Base-by-base conservation (phyloP, 1,139 yeast genomes). In the Meyerozyma carpophila region DNA sequence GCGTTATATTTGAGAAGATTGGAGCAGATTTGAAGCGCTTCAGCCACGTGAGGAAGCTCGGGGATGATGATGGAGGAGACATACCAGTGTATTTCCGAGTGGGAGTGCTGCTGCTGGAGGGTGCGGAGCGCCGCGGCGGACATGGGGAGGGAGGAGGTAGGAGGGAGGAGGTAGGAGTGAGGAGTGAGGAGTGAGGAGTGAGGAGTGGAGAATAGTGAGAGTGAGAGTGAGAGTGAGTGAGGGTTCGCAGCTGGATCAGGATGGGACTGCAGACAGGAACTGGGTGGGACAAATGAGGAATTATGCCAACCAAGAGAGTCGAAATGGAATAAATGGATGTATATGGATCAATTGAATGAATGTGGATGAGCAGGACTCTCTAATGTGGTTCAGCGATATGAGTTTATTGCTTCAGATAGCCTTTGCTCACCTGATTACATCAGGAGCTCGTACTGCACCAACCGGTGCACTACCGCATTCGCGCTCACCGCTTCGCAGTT, bases 41-140 rank as follows among this genome's bases (percentile, higher is more conserved):
- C 77, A 2, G 66, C 56, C 14, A 73, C 57, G 44, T 67, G 74
- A 14, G 70, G 68, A 27, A 71, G 58, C 45, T 71, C 76, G 3
- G 72, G 73, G 14, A 51, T 49, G 13, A 70, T 61, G 27, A 68
- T 52, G 28, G 50, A 47, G 29, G 56, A 48, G 13, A 65, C 58
- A 36, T 66, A 62, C 78, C 77, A 73, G 45, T 70, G 75, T 27
- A 71, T 61, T 50, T 73, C 77, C 11, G 50, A 50, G 42, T 66
- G 67, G n/a, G 63, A 59, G 18, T 54, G 53, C 1, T 43, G 48
- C 1, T 39, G 26, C 47, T 67, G 72, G 25, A 62, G 44, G 14
- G 39, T 32, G 13, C 24, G 27, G 11, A 47, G 20, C 13, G 29
- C 11, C 7, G 11, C 14, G 28, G 26, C 8, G 13, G 25, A 9